Evolutionary conservation across 148 eudicot genomes (phyloP), one percentile per base, ranked within the genome.

Genomic region (Arctostaphylos glauca): DNA sequence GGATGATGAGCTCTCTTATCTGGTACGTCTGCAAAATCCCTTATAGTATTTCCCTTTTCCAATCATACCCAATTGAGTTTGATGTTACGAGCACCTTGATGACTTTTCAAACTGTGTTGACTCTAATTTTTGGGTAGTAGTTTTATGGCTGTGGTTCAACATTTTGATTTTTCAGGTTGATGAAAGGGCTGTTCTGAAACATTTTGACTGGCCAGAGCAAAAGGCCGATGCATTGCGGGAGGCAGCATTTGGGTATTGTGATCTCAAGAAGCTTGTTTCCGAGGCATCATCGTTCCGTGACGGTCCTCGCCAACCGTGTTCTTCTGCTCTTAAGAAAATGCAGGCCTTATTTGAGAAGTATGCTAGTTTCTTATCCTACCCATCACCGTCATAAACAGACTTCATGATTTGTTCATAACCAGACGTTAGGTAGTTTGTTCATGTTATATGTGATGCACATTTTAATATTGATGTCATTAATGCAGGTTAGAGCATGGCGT

Each of bases 141-240:
- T 59, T 52, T 62, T 21, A 66, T 62, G 56, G 43, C 5, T 16
- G 19, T 68, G n/a, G 44, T 48, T 54, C 66, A 14, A 74, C 5
- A 48, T 43, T 19, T 48, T 66, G 60, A 0, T 67, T 62, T 50
- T 60, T 85, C 79, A 96, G 99, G 94, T 96, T 71, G 99, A 96
- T 85, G 99, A 96, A 81, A 92, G 99, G 79, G 99, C 99, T 6
- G 99, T 96, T 78, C 86, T 96, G 21, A 96, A 96, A 83, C 99
- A 96, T 86, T 96, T 96, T 23, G 83, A 93, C 53, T 96, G 99
- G 99, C 99, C 99, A 0, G 99, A 96, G 88, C 88, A 91, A 76
- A 96, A 92, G 86, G 99, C 99, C 0, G 99, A 96, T 82, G 96
- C 97, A 2, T 83, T 96, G 76, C 91, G 99, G 47, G 99, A 96